Conservation (phyloP, 495 filamentous ascomycete genomes). For the Astrothelium subdiscretum region DNA sequence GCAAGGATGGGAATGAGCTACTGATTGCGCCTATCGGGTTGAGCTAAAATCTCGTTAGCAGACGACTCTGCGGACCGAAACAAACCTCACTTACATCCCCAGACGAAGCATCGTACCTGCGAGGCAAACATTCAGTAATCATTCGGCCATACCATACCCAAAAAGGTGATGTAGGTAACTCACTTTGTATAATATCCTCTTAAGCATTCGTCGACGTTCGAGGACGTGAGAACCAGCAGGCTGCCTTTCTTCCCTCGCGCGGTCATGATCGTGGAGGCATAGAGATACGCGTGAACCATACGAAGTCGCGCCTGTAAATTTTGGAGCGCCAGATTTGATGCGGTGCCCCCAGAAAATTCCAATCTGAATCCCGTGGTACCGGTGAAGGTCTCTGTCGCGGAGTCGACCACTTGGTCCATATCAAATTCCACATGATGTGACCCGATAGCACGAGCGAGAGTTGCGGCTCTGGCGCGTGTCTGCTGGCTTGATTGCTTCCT, state of each 20-base stretch:
- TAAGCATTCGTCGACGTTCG: slow-evolving; percentile 44
- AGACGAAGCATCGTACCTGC: slow-evolving; percentile 1
- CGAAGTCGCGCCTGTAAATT: slow-evolving; percentile 70
- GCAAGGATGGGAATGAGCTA: not conserved
- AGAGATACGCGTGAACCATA: slow-evolving; percentile 74
- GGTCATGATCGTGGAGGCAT: slow-evolving; percentile 55
- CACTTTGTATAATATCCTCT: slow-evolving; percentile 67
- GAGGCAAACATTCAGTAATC: not conserved
- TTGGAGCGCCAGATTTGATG: slow-evolving; percentile 61
- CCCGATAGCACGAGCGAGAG: slow-evolving; percentile 58
- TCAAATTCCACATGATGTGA: slow-evolving; percentile 64
- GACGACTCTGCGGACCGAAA: not conserved
- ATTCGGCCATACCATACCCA: not conserved
- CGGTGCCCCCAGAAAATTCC: slow-evolving; percentile 45
- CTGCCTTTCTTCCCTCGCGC: slow-evolving; percentile 41
- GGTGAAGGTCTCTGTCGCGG: slow-evolving; percentile 43
- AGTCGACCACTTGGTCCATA: slow-evolving; percentile 55
- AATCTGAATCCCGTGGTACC: slow-evolving; percentile 27
- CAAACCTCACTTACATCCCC: not conserved
- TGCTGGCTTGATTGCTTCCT: slow-evolving; percentile 54
- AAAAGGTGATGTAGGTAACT: slow-evolving; percentile 42
- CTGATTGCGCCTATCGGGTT: slow-evolving; percentile 31
- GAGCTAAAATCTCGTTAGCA: not conserved
- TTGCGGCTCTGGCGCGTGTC: slow-evolving; percentile 58
- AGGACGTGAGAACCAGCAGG: slow-evolving; percentile 54